Base-by-base conservation (phyloP, 108 stramenopile genomes). In the Cyclotella kingstonii region DNA sequence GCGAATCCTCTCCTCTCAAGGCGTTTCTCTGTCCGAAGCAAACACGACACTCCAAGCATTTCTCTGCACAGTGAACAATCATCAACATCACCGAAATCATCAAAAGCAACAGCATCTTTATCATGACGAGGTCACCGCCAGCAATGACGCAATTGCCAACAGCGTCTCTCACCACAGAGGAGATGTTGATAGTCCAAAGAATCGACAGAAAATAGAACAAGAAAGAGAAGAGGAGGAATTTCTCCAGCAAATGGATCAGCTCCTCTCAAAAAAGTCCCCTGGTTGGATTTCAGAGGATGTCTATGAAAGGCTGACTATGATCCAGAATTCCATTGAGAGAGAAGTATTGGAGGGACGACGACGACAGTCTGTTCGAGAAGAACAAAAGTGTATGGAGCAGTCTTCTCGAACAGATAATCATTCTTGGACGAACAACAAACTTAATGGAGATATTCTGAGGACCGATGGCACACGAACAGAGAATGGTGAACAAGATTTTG, bases 11-110 rank as follows among this genome's bases (percentile, higher is more conserved):
- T 54, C 65, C 52, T 74, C 73, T 23, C 58, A 41, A 35, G 73
- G 73, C 40, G 35, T 74, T 23, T 48, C 64, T 35, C 64, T 74
- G 65, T 60, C 65, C 0, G 73, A 74, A 31, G 40, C 73, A 19
- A 60, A 59, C 5, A 30, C 52, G 31, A 60, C 66, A 9, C 31
- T 74, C n/a, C 28, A 60, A 33, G 29, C 59, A 4, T 74, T 54
- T 39, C 40, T 74, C 0, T n/a, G 23, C 40, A 54, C 51, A 14
- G 46, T 74, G 15, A 53, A 66, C 30, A 41, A 54, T 14, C 5
- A 57, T 41, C 55, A 63, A 9, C 1, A 18, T 28, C 3, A 15
- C n/a, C 42, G 54, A 25, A 46, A 44, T 5, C 44, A 45, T n/a
- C 41, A 1, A n/a, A n/a, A n/a, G n/a, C 2, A 17, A 14, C 14